phyloP scores from a whole-genome alignment of 768 basidiomycete genomes.

The Lactifluus echinatus region DNA sequence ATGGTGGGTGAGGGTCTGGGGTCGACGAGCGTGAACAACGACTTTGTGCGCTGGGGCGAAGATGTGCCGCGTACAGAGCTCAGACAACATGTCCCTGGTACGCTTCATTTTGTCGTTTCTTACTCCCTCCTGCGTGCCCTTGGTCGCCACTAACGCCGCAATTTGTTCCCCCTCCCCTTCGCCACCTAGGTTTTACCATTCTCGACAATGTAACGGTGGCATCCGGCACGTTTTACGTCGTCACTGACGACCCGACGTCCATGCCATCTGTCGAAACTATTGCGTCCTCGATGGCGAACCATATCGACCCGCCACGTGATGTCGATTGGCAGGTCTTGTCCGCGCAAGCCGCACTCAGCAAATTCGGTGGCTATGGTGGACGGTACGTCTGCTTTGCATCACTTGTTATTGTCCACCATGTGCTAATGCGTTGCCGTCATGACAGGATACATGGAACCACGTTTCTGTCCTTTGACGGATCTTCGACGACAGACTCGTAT shows the following conservation, averaged over 20 bases:
- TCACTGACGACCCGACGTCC: constrained; percentile 53
- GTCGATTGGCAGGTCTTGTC: constrained; percentile 44
- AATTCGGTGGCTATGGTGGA: constrained; percentile 27
- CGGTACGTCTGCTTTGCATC: constrained; percentile 20
- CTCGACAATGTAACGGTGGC: constrained; percentile 74
- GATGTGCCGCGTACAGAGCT: constrained; percentile 48
- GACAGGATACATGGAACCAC: constrained; percentile 57
- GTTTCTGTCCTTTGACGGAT: constrained; percentile 36
- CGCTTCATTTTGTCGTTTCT: constrained; percentile 4
- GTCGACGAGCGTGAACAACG: constrained; percentile 38
- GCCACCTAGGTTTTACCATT: constrained; percentile 85
- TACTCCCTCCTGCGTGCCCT: not conserved
- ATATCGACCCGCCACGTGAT: constrained; percentile 36
- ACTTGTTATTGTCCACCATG: not conserved
- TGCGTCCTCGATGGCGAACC: constrained; percentile 31
- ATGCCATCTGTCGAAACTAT: constrained; percentile 53
- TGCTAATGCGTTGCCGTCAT: not conserved
- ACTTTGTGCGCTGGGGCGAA: constrained; percentile 46
- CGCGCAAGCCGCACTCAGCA: constrained; percentile 19
- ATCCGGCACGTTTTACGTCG: constrained; percentile 64
- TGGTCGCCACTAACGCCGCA: not conserved
- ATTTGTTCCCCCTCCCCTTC: not conserved
- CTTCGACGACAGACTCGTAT: constrained; percentile 40
- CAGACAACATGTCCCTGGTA: constrained; percentile 60
- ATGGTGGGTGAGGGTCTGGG: constrained; percentile 23